Conservation (phyloP, 2,329 filamentous ascomycete genomes). For the Reticulascus tulasneorum region DNA sequence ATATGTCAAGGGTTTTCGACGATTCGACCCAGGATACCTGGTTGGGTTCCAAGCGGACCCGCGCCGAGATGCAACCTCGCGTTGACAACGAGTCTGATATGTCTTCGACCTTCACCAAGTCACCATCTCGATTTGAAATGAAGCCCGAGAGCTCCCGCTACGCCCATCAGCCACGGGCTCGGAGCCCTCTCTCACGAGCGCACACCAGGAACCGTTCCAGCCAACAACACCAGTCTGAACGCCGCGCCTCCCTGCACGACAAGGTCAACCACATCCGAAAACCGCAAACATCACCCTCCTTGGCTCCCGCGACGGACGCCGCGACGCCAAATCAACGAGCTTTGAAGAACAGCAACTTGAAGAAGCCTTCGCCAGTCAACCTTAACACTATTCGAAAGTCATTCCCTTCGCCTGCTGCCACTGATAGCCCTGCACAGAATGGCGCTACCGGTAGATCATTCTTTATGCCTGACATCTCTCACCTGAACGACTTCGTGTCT, state of each 20-base stretch:
- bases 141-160: constrained; percentile 22
- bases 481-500: constrained; percentile 55
- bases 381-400: constrained; percentile 13
- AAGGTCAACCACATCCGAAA: constrained; percentile 8
- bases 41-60: constrained; percentile 34
- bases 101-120: constrained; percentile 39
- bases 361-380: constrained; percentile 12
- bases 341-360: not conserved
- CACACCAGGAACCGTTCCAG: constrained; percentile 26
- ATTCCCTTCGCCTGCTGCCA: constrained; percentile 27
- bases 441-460: constrained; percentile 47
- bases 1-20: constrained; percentile 30
- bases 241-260: constrained; percentile 7
- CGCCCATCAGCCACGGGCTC: constrained; percentile 23
- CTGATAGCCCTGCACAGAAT: constrained; percentile 29
- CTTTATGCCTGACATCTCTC: constrained; percentile 49
- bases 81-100: constrained; percentile 50
- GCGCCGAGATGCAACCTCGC: constrained; percentile 49
- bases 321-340: constrained; percentile 1
- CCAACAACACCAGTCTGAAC: constrained; percentile 6
- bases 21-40: constrained; percentile 39
- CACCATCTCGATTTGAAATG: constrained; percentile 24
- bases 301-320: constrained; percentile 8
- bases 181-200: constrained; percentile 33
- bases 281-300: constrained; percentile 9